A percentile compares a stretch with the other conserved stretches of the same genome.
Evolutionary conservation across 208 protist species (phyloP).

Genomic region (Leishmania gerbilli): DNA sequence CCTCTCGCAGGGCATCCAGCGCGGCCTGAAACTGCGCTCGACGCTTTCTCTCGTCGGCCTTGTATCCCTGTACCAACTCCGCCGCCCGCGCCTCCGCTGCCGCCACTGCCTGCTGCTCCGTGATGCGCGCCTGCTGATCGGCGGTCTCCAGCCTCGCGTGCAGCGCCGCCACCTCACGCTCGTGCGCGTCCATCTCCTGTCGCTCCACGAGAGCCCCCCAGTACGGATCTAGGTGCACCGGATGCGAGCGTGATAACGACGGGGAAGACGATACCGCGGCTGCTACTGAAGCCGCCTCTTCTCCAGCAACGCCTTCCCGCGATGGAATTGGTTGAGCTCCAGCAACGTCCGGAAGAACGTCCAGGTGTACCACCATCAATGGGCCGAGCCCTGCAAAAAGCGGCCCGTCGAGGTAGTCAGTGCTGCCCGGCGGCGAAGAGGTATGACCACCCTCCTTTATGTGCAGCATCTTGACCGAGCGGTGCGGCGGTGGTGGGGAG

Average conservation of each 20-base stretch:
- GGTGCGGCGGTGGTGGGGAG: background rate
- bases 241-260: background rate
- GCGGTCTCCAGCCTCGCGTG: conserved; percentile 33
- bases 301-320: background rate
- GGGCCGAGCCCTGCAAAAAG: conserved; percentile 20
- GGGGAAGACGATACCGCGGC: background rate
- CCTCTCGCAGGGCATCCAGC: conserved; percentile 44
- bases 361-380: conserved; percentile 20
- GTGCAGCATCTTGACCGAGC: background rate
- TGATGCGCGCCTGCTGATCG: conserved; percentile 22
- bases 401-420: background rate
- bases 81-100: conserved; percentile 26
- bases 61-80: conserved; percentile 27
- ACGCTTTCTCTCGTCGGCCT: conserved; percentile 42
- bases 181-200: conserved; percentile 32
- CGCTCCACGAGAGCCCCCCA: conserved; percentile 8
- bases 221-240: conserved; percentile 1
- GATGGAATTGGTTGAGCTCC: background rate
- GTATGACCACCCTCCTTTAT: background rate
- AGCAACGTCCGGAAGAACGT: background rate
- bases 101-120: conserved; percentile 27
- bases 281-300: background rate
- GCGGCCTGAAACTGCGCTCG: conserved; percentile 52
- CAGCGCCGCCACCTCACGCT: conserved; percentile 38
- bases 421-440: background rate